Base-by-base conservation (phyloP, 2,329 filamentous ascomycete species). In the Paecilomyces sp. region DNA sequence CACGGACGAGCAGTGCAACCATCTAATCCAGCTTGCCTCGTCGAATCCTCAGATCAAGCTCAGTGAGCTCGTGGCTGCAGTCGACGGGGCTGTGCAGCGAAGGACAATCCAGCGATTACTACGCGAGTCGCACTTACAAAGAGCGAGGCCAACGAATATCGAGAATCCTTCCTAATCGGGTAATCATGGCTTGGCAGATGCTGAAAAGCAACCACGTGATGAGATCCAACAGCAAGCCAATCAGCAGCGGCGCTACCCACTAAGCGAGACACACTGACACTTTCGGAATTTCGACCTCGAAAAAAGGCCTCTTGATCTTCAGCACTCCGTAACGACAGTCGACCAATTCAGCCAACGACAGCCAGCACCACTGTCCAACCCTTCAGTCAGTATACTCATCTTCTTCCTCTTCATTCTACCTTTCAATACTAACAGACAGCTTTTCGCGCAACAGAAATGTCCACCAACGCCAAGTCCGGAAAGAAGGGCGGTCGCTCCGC, bases 401-500 rank as follows among this genome's bases (percentile, higher is more conserved):
- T 22, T 22, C 18, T 57, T 22, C 55, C 54, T 15, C 22, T 56
- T 53, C 33, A 22, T 41, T 61, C 64, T 31, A 64, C 65, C 58
- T 53, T n/a, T 60, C 62, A 62, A 60, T 67, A 67, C 59, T 62
- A 64, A 59, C 63, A 62, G 54, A 67, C 63, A 57, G 25, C 28
- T 54, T 22, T 57, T 33, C 63, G 61, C 41, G 58, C 61, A 69
- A 67, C 77, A 85, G 82, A 83, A 77, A 89, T 89, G 86, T 88
- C 86, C 74, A 85, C 81, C 76, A 76, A 79, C 69, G 70, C 74
- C 75, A 79, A 88, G 87, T 82, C 81, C 74, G 82, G 80, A 79
- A 89, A 88, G 84, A 89, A 89, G 83, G 73, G 80, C 71, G 79
- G 81, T 75, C 91, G 92, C 79, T 96, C 91, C 82, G 95, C 95